phyloP scores from a whole-genome alignment of 2,329 filamentous ascomycete species.

The Colletotrichum plurivorum region DNA sequence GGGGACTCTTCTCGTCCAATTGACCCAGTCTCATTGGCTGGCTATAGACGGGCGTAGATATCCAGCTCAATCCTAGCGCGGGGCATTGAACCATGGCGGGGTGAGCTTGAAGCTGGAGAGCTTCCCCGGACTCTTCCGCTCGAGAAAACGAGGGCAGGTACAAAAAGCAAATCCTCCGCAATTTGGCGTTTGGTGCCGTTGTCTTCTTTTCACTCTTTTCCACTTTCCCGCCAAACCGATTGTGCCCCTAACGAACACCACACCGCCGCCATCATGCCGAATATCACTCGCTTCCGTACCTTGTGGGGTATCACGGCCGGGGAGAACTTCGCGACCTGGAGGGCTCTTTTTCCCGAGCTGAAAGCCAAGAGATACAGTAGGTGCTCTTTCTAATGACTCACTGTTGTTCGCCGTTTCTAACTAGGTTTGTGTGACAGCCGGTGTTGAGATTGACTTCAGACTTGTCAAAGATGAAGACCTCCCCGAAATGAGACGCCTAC shows the following conservation, averaged over 20 bases:
- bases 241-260: neutral
- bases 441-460: constrained; percentile 27
- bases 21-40: constrained; percentile 5
- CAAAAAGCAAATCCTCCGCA: neutral
- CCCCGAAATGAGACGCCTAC: constrained; percentile 7
- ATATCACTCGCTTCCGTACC: constrained; percentile 31
- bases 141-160: neutral
- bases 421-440: neutral
- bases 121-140: neutral
- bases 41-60: constrained; percentile 12
- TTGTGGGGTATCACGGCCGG: constrained; percentile 36
- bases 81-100: constrained; percentile 6
- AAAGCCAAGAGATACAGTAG: constrained; percentile 40
- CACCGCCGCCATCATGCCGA: constrained; percentile 10
- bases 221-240: neutral
- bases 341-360: constrained; percentile 30
- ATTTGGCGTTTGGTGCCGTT: neutral
- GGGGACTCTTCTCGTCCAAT: neutral
- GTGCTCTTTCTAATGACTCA: neutral
- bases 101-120: neutral
- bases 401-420: no score
- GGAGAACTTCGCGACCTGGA: constrained; percentile 35
- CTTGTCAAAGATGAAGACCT: constrained; percentile 4
- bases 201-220: neutral
- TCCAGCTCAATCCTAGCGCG: neutral